Evolutionary conservation across 148 eudicot genomes (phyloP).

Genomic region (Nyssa sinensis): DNA sequence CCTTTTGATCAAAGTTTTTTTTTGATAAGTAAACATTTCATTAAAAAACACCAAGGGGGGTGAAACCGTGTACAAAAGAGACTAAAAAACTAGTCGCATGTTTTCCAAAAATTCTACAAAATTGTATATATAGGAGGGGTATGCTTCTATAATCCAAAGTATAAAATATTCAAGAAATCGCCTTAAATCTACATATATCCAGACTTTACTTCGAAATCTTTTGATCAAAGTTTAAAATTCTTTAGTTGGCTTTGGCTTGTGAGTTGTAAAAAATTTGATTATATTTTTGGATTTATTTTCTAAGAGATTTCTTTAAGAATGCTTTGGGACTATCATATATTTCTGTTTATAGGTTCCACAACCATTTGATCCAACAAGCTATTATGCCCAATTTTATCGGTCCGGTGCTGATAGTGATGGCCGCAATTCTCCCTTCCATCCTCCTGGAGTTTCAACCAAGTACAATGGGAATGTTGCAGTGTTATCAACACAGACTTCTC

Average conservation of each 20-base stretch:
- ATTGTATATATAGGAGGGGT: too few species aligned
- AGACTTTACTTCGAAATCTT: too few species aligned
- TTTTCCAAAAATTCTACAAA: too few species aligned
- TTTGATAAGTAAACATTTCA: too few species aligned
- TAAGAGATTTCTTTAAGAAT: not conserved
- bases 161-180: too few species aligned
- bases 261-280: not conserved
- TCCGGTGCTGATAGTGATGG: constrained; percentile 64
- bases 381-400: constrained; percentile 70
- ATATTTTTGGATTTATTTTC: not conserved
- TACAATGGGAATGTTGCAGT: constrained; percentile 49
- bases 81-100: too few species aligned
- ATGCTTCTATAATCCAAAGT: too few species aligned
- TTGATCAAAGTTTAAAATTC: not conserved
- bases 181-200: too few species aligned
- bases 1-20: not conserved
- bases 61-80: too few species aligned
- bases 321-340: not conserved
- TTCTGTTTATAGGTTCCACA: constrained; percentile 46
- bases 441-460: constrained; percentile 57
- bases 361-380: constrained; percentile 64
- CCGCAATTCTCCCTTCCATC: constrained; percentile 63
- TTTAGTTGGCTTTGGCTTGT: constrained; percentile 2
- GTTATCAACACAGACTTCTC: constrained; percentile 56
- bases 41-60: too few species aligned